Evolutionary conservation across 2,329 filamentous ascomycete genomes (phyloP).

Genomic region (Pseudogymnoascus sp.): DNA sequence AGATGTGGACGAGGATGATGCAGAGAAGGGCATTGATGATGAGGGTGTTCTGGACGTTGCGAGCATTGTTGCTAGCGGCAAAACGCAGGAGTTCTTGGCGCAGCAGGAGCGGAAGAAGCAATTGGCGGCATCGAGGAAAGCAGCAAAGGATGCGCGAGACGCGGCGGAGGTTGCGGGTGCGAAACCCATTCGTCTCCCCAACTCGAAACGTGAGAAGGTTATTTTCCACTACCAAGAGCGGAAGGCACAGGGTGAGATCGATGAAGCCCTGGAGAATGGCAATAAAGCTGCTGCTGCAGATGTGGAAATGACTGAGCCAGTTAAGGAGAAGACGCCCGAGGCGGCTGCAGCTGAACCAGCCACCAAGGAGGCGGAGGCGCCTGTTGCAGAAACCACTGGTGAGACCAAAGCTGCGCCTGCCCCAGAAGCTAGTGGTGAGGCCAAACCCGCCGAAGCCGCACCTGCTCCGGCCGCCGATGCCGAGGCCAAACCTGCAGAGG

Average conservation of each 20-base stretch:
- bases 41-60: constrained; percentile 78
- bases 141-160: constrained; percentile 49
- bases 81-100: constrained; percentile 73
- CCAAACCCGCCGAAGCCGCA: constrained; percentile 13
- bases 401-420: not conserved
- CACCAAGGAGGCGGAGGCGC: constrained; percentile 13
- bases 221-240: constrained; percentile 69
- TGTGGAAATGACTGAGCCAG: constrained; percentile 21
- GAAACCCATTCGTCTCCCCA: constrained; percentile 56
- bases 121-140: constrained; percentile 53
- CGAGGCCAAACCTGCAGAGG: constrained; percentile 13
- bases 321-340: constrained; percentile 23
- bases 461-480: constrained; percentile 9
- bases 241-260: constrained; percentile 41
- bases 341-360: constrained; percentile 11
- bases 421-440: constrained; percentile 9
- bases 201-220: constrained; percentile 61
- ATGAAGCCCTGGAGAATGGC: constrained; percentile 38
- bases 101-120: constrained; percentile 79
- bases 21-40: constrained; percentile 40
- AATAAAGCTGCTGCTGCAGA: constrained; percentile 26
- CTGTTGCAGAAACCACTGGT: not conserved
- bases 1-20: constrained; percentile 25
- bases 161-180: constrained; percentile 41
- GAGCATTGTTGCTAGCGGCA: constrained; percentile 73